phyloP scores from a whole-genome alignment of 192 early-diverging fungal species.

The Podila epicladia region DNA sequence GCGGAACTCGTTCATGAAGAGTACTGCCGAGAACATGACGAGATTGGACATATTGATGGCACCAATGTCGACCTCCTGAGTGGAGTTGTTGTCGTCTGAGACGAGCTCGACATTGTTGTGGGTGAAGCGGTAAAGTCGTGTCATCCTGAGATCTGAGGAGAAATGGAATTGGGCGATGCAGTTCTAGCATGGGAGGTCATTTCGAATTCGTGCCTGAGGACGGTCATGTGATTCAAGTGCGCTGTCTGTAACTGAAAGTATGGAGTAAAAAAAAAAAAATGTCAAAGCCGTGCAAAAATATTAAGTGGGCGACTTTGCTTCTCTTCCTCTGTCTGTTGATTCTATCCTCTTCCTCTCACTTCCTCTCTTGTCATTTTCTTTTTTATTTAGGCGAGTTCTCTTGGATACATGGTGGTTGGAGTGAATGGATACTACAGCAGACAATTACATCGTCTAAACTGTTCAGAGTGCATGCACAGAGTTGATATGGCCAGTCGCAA shows the following conservation, averaged over 20 bases:
- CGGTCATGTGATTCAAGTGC: too few relatives aligned
- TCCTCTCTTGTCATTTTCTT: too few relatives aligned
- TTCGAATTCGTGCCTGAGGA: too few relatives aligned
- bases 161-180: neutral
- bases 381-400: slow-evolving; percentile 7
- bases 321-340: too few relatives aligned
- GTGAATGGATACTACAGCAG: slow-evolving; percentile 36
- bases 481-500: slow-evolving; percentile 30
- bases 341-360: too few relatives aligned
- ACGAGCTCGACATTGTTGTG: slow-evolving; percentile 19
- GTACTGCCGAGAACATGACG: slow-evolving; percentile 44
- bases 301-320: too few relatives aligned
- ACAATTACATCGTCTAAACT: slow-evolving; percentile 27
- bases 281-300: too few relatives aligned
- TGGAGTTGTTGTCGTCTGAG: neutral
- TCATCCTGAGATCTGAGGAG: slow-evolving; percentile 10
- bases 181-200: too few relatives aligned
- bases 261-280: too few relatives aligned
- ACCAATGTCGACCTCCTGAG: neutral
- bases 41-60: slow-evolving; percentile 30
- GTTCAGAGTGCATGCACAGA: slow-evolving; percentile 25
- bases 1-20: slow-evolving; percentile 36
- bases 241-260: too few relatives aligned
- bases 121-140: slow-evolving; percentile 33
- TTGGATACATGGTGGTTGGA: slow-evolving; percentile 20